These are phyloP conservation scores for Cryptococcus floricola DNA, from an alignment of 1,284 basidiomycete species.

Conservation along the genomic window DNA sequence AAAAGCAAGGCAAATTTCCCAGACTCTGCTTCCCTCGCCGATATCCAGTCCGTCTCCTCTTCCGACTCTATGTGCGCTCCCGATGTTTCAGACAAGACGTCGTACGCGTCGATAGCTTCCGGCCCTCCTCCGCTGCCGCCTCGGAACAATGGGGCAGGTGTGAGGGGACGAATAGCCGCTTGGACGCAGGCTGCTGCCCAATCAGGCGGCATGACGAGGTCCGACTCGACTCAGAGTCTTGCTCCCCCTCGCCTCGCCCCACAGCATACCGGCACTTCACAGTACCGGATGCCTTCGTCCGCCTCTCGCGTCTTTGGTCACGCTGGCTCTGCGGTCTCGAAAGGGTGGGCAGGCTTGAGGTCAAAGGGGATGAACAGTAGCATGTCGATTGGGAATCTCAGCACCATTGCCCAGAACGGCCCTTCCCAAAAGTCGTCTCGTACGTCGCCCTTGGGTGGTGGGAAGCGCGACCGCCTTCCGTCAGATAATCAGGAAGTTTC, in stretches of 20 bases:
- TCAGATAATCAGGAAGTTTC: slow-evolving; percentile 7
- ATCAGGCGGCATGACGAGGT: slow-evolving; percentile 24
- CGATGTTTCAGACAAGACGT: slow-evolving; percentile 15
- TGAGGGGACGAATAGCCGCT: slow-evolving; percentile 31
- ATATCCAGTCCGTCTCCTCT: not conserved
- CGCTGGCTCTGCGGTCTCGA: slow-evolving; percentile 42
- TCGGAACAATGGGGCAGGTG: slow-evolving; percentile 16
- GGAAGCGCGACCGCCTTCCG: slow-evolving; percentile 12
- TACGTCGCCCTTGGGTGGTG: slow-evolving; percentile 18
- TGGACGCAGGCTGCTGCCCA: slow-evolving; percentile 31
- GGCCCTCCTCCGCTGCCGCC: slow-evolving; percentile 26
- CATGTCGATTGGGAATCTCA: slow-evolving; percentile 34
- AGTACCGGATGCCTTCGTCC: slow-evolving; percentile 31
- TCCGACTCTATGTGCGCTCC: slow-evolving; percentile 13
- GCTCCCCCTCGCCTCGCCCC: slow-evolving; percentile 5
- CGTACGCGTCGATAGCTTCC: slow-evolving; percentile 22
- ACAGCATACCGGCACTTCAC: slow-evolving; percentile 10
- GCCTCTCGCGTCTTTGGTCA: slow-evolving; percentile 37
- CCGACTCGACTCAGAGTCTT: slow-evolving; percentile 35
- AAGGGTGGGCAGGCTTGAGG: slow-evolving; percentile 41
- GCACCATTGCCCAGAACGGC: slow-evolving; percentile 9
- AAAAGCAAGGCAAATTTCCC: slow-evolving; percentile 7
- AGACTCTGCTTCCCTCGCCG: not conserved
- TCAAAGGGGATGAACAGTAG: slow-evolving; percentile 19
- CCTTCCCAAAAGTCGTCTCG: slow-evolving; percentile 16